Base-by-base conservation (phyloP, 208 protist species). In the Trypanosoma platydactyli region DNA sequence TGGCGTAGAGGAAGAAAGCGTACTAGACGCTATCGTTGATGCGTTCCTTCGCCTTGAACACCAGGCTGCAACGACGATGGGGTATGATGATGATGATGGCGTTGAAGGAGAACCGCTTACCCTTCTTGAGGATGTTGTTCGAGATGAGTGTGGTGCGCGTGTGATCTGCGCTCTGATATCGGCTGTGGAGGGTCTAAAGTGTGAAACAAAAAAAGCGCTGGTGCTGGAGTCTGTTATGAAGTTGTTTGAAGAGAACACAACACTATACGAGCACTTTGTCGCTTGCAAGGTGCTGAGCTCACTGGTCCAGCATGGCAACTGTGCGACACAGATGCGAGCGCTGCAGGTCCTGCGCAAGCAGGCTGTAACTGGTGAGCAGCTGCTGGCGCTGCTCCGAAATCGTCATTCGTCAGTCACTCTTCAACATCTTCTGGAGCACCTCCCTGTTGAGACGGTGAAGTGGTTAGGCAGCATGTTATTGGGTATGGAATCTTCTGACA, bases 211-310 rank as follows among this genome's bases (percentile, higher is more conserved):
- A 54, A 67, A 54, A 6, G 73, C 53, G 15, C 49, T 41, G 27
- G 81, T 92, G n/a, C 72, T 82, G 15, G 76, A 81, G 33, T 77
- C 69, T 25, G 71, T 93, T 46, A 73, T 88, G 29, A 83, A 81
- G 63, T 67, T 86, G 48, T 95, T 90, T 61, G 86, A 95, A 61
- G 86, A 92, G 55, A 88, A 89, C 48, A 83, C 88, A 59, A 70
- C 80, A 38, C 83, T 95, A 15, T 68, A 82, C 42, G 63, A 85
- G 68, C 86, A 95, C 69, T 84, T 87, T 76, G 75, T 92, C 15
- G 89, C 89, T 16, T 95, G 89, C 59, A 84, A 86, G 18, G 78
- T 93, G 29, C 78, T 95, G 79, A 92, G 86, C 45, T 84, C 83
- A 13, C 75, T 95, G 24, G 81, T 83, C 49, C 80, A 83, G 59